Evolutionary conservation across 2,329 filamentous ascomycete species (phyloP), one percentile per base, ranked within the genome.

Genomic region (Stemphylium vesicarium): DNA sequence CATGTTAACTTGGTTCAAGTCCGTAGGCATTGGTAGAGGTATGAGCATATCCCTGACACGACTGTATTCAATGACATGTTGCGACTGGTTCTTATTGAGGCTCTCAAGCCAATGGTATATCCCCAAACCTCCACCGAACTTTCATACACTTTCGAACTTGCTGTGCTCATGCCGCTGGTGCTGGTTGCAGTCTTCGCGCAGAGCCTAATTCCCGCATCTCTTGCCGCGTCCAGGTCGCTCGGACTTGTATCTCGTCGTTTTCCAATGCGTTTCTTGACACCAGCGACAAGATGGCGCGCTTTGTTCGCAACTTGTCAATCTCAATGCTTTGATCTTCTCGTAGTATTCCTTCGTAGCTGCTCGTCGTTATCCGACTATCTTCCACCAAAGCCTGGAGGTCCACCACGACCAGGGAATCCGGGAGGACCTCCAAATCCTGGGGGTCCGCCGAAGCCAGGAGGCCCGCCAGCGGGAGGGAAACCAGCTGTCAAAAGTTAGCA

Each of bases 391-490:
- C 68, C 69, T 40, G 69, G 69, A 24, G 68, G 67, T 24, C 66
- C 67, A 43, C 68, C 68, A 32, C 65, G 62, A 29, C 68, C 65
- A 39, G 60, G 56, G 53, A 67, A 67, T 3, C 65, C 65, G 26
- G 59, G 56, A 29, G 65, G 65, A 26, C 48, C 56, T 33, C 61
- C 61, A 13, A 68, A 70, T 33, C 68, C 69, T 26, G 69, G 69
- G 37, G 70, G 69, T 44, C 66, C 70, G 40, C 69, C 70, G 35
- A 71, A 70, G 12, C 65, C 66, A 49, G 64, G 80, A 36, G 89
- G 88, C 44, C 81, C 81, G 68, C 79, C 80, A 46, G 73, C 74
- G 60, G 62, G 82, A 81, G 84, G 69, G 51, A 74, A 75, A 1
- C 72, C 72, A 58, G 66, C 69, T 66, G 51, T 41, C 24, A 53